These are phyloP conservation scores for Microdochium bolleyi DNA, from an alignment of 2,329 filamentous ascomycete genomes.

Conservation along the genomic window DNA sequence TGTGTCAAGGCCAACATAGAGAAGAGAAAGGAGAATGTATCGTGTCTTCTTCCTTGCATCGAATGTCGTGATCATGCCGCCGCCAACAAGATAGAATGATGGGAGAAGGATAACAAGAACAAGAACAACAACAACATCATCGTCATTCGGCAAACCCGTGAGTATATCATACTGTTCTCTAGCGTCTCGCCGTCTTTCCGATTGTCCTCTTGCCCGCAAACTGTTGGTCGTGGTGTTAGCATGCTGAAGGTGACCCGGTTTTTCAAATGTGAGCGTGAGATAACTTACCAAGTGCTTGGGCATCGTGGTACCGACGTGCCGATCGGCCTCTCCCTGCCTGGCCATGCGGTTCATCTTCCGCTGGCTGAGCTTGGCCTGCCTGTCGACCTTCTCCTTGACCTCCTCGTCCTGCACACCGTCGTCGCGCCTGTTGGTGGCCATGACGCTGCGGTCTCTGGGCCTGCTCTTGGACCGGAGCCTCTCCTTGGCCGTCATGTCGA, in stretches of 20 bases:
- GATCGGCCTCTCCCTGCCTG: slow-evolving; percentile 91
- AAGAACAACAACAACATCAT: neutral
- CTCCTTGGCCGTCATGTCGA: slow-evolving; percentile 49
- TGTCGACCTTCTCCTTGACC: slow-evolving; percentile 71
- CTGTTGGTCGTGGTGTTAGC: slow-evolving; percentile 35
- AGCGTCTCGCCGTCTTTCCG: slow-evolving; percentile 75
- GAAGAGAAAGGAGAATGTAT: too few relatives aligned
- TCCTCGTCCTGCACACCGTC: slow-evolving; percentile 67
- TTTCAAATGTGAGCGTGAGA: too few relatives aligned
- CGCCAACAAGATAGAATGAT: neutral
- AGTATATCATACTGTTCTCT: slow-evolving; percentile 15
- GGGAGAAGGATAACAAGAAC: neutral
- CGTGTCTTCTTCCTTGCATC: too few relatives aligned
- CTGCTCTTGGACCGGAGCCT: slow-evolving; percentile 64
- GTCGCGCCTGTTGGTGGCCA: slow-evolving; percentile 57
- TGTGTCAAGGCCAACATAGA: too few relatives aligned
- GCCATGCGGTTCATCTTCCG: slow-evolving; percentile 99
- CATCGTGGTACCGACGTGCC: slow-evolving; percentile 73
- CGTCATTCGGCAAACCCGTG: neutral
- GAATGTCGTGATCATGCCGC: neutral
- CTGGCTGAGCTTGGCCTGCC: slow-evolving; percentile 81
- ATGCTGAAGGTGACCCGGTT: too few relatives aligned
- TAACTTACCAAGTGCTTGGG: slow-evolving; percentile 82
- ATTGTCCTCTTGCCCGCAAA: slow-evolving; percentile 87
- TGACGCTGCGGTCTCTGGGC: slow-evolving; percentile 50